These are phyloP conservation scores for Cunninghamia lanceolata DNA, from an alignment of 75 land plant genomes.

Conservation along the genomic window DNA sequence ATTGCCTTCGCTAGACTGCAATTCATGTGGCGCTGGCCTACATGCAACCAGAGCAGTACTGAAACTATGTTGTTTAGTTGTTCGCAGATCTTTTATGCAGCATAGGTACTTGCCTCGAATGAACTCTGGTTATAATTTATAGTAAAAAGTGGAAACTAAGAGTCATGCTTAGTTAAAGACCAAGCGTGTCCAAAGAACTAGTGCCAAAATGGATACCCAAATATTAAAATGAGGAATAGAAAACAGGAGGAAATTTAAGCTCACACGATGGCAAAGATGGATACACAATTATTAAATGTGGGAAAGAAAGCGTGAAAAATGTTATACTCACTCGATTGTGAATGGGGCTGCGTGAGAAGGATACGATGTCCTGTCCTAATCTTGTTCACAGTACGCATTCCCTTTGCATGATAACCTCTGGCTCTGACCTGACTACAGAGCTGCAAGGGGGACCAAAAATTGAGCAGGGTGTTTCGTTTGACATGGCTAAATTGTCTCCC, in stretches of 20 bases:
- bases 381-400: neutral
- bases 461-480: neutral
- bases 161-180: neutral
- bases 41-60: neutral
- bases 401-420: neutral
- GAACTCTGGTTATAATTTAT: neutral
- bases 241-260: neutral
- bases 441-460: neutral
- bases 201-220: neutral
- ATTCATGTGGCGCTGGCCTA: neutral
- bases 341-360: neutral
- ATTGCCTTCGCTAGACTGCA: neutral
- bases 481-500: neutral
- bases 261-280: neutral
- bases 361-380: neutral
- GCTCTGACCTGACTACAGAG: neutral
- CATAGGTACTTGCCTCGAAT: neutral
- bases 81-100: neutral
- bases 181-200: neutral
- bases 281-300: neutral
- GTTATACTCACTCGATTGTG: neutral
- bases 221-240: neutral
- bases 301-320: neutral
- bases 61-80: neutral
- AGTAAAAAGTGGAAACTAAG: neutral